These are phyloP conservation scores for Epipyxis sp. DNA, from an alignment of 108 stramenopile genomes.

Conservation along the genomic window DNA sequence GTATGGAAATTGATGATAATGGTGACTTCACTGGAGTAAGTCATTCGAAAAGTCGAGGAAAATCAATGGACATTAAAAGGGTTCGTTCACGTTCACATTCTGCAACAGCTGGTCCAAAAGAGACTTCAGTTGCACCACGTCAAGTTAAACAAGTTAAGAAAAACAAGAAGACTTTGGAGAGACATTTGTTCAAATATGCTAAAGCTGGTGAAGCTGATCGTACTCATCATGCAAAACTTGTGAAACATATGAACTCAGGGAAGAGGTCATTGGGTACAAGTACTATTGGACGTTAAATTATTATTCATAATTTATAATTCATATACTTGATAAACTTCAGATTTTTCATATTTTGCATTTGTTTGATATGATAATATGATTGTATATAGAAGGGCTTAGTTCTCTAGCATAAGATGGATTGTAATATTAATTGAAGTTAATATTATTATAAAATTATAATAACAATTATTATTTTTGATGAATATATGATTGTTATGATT, in stretches of 20 bases:
- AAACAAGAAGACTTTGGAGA: conserved; percentile 20
- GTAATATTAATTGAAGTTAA: too few species aligned
- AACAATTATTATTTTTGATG: too few species aligned
- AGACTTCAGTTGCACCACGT: conserved; percentile 22
- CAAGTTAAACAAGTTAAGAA: conserved; percentile 35
- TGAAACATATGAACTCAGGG: conserved; percentile 58
- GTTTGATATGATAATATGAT: too few species aligned
- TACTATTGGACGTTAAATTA: conserved; percentile 7
- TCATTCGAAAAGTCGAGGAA: not conserved
- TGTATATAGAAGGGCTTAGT: too few species aligned
- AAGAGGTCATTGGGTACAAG: conserved; percentile 56
- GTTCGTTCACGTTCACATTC: conserved; percentile 39
- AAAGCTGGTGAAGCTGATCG: conserved; percentile 58
- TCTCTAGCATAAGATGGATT: too few species aligned
- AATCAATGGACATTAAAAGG: conserved; percentile 9
- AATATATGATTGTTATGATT: too few species aligned
- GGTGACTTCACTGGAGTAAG: not conserved
- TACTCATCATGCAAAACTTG: conserved; percentile 45
- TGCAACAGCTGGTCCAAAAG: conserved; percentile 20
- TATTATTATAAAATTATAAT: too few species aligned
- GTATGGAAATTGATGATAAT: not conserved
- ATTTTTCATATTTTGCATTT: too few species aligned
- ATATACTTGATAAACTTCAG: too few species aligned
- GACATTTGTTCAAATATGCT: conserved; percentile 36
- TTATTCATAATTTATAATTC: not conserved